Conservation (phyloP, 345 rosid genomes). For the Bretschneidera sinensis region DNA sequence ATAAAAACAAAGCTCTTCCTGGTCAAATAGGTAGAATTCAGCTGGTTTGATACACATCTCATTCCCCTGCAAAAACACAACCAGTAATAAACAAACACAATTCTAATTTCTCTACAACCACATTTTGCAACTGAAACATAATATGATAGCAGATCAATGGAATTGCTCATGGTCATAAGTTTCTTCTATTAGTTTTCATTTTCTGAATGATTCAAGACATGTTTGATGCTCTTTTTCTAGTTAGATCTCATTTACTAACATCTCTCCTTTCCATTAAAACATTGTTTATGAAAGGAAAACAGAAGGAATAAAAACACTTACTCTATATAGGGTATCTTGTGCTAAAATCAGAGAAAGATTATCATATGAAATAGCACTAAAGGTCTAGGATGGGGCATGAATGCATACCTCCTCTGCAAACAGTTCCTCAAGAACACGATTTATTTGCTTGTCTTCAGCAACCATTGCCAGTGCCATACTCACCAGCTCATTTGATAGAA, state of each 20-base stretch:
- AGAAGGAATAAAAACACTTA: neutral
- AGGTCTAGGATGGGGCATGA: neutral
- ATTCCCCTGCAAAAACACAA: conserved; percentile 51
- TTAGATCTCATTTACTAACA: too few relatives aligned
- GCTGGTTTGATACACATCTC: conserved; percentile 91
- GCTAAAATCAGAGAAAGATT: neutral
- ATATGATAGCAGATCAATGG: too few relatives aligned
- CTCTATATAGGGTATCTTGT: neutral
- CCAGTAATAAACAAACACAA: neutral
- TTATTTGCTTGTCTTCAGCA: conserved; percentile 91
- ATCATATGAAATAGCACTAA: neutral
- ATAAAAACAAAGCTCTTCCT: conserved; percentile 71
- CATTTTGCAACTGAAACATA: too few relatives aligned
- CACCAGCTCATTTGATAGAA: conserved; percentile 81
- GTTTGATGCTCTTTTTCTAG: neutral
- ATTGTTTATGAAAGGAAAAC: neutral
- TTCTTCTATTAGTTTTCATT: neutral
- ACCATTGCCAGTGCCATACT: conserved; percentile 98
- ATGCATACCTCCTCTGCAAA: conserved; percentile 71
- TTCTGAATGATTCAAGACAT: too few relatives aligned
- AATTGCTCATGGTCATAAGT: too few relatives aligned
- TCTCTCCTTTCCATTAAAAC: neutral
- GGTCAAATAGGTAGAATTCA: conserved; percentile 74
- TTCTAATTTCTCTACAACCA: neutral
- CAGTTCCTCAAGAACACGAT: conserved; percentile 85